These are phyloP conservation scores for Thinopyrum obtusiflorum DNA, from an alignment of 202 grass and related monocot genomes.

Conservation along the genomic window DNA sequence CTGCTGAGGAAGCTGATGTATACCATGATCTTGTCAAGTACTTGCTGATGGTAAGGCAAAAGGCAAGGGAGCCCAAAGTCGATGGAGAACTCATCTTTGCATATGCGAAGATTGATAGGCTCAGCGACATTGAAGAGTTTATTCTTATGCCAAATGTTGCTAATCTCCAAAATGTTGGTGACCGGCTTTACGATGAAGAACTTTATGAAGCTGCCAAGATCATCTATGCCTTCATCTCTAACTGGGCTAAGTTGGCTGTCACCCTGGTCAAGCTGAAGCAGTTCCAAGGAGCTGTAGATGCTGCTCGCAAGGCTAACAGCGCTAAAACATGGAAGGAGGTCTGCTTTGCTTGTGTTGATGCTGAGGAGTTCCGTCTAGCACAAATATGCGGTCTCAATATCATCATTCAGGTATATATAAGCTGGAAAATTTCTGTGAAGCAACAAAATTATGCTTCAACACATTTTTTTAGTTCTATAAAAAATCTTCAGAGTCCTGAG, in stretches of 20 bases:
- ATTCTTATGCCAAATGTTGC: constrained; percentile 99
- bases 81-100: constrained; percentile 95
- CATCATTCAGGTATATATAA: constrained; percentile 74
- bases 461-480: background rate
- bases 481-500: background rate
- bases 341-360: constrained; percentile 97
- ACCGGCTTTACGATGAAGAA: constrained; percentile 78
- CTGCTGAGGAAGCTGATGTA: constrained; percentile 77
- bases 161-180: constrained; percentile 94
- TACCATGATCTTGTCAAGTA: constrained; percentile 93
- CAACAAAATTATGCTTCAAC: background rate
- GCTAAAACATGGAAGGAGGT: constrained; percentile 97
- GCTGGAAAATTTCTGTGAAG: background rate
- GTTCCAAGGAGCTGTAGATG: constrained; percentile 99
- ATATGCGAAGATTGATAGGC: constrained; percentile 84
- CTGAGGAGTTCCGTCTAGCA: constrained; percentile 87
- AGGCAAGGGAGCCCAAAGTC: constrained; percentile 84
- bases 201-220: constrained; percentile 97
- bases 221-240: constrained; percentile 93
- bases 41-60: constrained; percentile 91
- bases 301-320: constrained; percentile 93
- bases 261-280: constrained; percentile 95
- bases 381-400: constrained; percentile 98
- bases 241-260: constrained; percentile 93
- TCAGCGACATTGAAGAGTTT: constrained; percentile 92